A percentile compares a stretch with the other conserved stretches of the same genome.
Conservation (phyloP, 2,329 filamentous ascomycete species). For the Hypoxylon sp. region DNA sequence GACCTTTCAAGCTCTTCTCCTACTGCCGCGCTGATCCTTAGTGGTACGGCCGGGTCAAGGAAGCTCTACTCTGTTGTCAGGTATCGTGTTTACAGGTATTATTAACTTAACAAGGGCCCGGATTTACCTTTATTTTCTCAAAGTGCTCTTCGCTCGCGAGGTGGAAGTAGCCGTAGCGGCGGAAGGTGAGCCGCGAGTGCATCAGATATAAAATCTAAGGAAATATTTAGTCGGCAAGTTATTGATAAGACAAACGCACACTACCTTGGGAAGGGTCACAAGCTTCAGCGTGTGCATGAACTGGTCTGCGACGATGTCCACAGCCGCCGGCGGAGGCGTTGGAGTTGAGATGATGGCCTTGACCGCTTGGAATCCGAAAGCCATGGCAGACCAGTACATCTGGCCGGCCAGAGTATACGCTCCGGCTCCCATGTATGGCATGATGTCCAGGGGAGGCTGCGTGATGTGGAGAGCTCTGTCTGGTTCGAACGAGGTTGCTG, state of each 20-base stretch:
- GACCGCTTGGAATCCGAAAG: constrained; percentile 38
- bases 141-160: constrained; percentile 6
- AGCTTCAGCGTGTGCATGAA: constrained; percentile 30
- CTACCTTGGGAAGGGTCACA: constrained; percentile 19
- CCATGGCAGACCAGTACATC: constrained; percentile 39
- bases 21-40: not conserved
- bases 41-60: constrained; percentile 9
- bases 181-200: constrained; percentile 36
- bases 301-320: constrained; percentile 12
- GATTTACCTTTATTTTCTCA: constrained; percentile 23
- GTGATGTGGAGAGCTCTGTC: constrained; percentile 32
- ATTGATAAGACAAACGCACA: not conserved
- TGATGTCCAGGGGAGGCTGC: constrained; percentile 37
- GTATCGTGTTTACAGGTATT: not conserved
- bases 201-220: constrained; percentile 31
- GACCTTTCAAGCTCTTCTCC: constrained; percentile 3
- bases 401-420: constrained; percentile 39
- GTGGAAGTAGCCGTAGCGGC: constrained; percentile 31
- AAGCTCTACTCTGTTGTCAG: constrained; percentile 5
- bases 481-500: constrained; percentile 17
- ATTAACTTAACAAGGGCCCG: not conserved
- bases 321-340: constrained; percentile 32
- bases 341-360: constrained; percentile 22
- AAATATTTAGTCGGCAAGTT: not conserved
- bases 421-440: constrained; percentile 34